Conservation (phyloP, 129 eudicot genomes). For the Centella asiatica region DNA sequence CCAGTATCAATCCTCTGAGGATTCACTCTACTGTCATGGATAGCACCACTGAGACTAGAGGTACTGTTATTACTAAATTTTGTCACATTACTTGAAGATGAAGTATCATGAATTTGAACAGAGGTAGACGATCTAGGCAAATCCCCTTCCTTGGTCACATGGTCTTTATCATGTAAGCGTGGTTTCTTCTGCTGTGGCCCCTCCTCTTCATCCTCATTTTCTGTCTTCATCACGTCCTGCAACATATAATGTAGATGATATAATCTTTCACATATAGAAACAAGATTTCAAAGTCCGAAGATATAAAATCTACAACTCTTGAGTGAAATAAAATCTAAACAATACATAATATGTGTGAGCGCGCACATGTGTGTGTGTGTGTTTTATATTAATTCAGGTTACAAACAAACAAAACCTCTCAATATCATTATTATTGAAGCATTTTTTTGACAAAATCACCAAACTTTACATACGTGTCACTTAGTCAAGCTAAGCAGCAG, state of each 20-base stretch:
- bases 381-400: background rate
- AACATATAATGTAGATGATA: background rate
- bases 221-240: slow-evolving; percentile 30
- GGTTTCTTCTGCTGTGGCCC: slow-evolving; percentile 42
- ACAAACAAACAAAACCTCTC: background rate
- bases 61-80: background rate
- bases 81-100: slow-evolving; percentile 14
- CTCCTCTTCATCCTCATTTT: slow-evolving; percentile 28
- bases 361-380: background rate
- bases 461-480: too few species aligned
- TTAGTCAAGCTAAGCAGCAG: too few species aligned
- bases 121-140: slow-evolving; percentile 7
- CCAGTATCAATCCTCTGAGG: slow-evolving; percentile 67
- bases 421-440: too few species aligned
- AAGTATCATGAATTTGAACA: slow-evolving; percentile 8
- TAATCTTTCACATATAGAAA: background rate
- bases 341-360: background rate
- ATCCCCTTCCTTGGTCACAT: slow-evolving; percentile 8
- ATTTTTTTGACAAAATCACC: too few species aligned
- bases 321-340: background rate
- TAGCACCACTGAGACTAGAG: background rate
- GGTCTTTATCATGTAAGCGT: slow-evolving; percentile 32
- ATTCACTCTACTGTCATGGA: background rate
- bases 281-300: background rate
- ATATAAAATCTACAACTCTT: background rate